Evolutionary conservation across 371 early-diverging fungal species (phyloP), one percentile per base, ranked within the genome.

Genomic region (Rhizomucor miehei): DNA sequence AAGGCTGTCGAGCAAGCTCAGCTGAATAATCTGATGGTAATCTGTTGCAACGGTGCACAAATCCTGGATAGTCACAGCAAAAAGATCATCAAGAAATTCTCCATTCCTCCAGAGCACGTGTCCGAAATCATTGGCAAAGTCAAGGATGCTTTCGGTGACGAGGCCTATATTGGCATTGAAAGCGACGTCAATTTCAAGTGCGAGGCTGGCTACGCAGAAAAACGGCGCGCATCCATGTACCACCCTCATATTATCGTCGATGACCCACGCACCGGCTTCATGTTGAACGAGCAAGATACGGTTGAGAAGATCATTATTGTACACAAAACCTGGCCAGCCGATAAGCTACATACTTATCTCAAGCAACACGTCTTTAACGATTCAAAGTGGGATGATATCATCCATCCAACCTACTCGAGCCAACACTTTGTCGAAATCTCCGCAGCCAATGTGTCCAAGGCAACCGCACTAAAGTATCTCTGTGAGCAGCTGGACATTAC

Each of bases 371-470:
- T 69, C 21, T 65, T 73, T 48, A 46, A 57, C 10, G 66, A 61
- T 35, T 48, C 52, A 24, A 48, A 53, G 4, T 72, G 69, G 67
- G 54, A 58, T 13, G 40, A 46, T 19, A 45, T 59, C 45, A 62
- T 73, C 29, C 50, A 67, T 17, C 37, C 69, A 40, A 77, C 79
- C 0, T 81, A 67, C 56, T 77, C 79, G 9, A 74, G 69, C 29
- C 52, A 51, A 13, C 61, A 63, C 52, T 79, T 79, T 56, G 66
- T 81, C n/a, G 81, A 81, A 44, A 72, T 79, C 16, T 71, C 79
- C 1, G 79, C 76, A 24, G 71, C 71, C 11, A 76, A 74, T 24
- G 78, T 81, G 12, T 75, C 64, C 43, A 81, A 81, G 47, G 81
- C 78, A 11, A 59, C 74, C 3, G 73, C 78, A 11, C 56, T 81